Percentiles rank a stretch among this genome's conserved stretches.
These are phyloP conservation scores for Spathaspora girioi DNA, from an alignment of 805 yeast species.

Conservation along the genomic window DNA sequence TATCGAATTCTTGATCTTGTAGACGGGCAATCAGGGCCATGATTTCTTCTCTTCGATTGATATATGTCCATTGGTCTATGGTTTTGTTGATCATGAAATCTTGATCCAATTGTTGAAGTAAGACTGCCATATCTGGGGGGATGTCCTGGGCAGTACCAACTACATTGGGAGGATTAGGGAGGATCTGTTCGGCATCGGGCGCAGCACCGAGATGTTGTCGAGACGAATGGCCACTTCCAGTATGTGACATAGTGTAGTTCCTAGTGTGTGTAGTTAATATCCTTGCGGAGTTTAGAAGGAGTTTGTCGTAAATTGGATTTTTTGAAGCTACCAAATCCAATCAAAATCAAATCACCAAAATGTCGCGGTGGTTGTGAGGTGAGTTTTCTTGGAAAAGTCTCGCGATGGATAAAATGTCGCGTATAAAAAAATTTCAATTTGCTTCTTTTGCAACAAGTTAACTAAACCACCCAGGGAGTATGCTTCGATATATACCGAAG, in stretches of 20 bases:
- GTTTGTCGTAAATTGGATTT: too few species aligned
- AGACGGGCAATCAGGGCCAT: conserved; percentile 33
- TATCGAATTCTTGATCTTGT: conserved; percentile 16
- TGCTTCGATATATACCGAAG: conserved; percentile 3
- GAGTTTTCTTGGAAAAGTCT: not conserved
- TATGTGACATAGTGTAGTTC: not conserved
- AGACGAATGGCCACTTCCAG: not conserved
- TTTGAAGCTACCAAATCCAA: not conserved
- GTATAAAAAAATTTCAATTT: not conserved
- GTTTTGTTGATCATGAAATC: conserved; percentile 38
- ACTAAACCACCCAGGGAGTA: conserved; percentile 4
- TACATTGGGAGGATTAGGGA: not conserved
- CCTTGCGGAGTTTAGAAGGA: too few species aligned
- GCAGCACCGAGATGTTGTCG: not conserved
- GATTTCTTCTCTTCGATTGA: conserved; percentile 42
- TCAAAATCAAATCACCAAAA: too few species aligned
- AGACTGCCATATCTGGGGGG: conserved; percentile 43
- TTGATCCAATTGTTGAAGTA: conserved; percentile 39
- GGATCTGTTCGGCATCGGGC: not conserved
- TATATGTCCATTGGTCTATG: conserved; percentile 46
- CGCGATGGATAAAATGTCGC: not conserved
- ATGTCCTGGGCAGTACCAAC: conserved; percentile 25
- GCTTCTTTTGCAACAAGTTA: not conserved
- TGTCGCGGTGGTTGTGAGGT: too few species aligned
- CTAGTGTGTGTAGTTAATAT: not conserved